A percentile compares a stretch with the other conserved stretches of the same genome.
phyloP scores from a whole-genome alignment of 2,329 filamentous ascomycete species.

The Raffaelea ambrosiae region DNA sequence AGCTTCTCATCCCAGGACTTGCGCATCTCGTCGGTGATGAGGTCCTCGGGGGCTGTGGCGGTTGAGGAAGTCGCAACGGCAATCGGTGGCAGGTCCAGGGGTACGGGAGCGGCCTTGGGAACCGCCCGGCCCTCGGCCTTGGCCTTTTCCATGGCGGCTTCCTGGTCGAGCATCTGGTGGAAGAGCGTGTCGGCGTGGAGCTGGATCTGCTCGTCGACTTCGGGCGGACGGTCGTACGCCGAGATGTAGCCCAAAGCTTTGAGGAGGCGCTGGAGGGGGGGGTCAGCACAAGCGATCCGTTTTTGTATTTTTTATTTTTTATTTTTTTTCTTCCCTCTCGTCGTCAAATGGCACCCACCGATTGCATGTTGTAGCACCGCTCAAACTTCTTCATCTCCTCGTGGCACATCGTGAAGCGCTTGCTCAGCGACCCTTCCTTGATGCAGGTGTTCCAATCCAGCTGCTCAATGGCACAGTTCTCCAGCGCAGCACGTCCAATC shows the following conservation, averaged over 20 bases:
- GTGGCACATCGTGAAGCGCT: slow-evolving; percentile 71
- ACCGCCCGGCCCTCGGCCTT: slow-evolving; percentile 50
- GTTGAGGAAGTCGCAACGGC: slow-evolving; percentile 1
- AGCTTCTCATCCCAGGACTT: slow-evolving; percentile 45
- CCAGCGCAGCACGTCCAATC: slow-evolving; percentile 74
- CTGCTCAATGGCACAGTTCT: slow-evolving; percentile 89
- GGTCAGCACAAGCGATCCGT: no score
- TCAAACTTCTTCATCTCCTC: slow-evolving; percentile 71
- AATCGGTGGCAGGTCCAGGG: slow-evolving; percentile 45
- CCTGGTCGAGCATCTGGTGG: slow-evolving; percentile 77
- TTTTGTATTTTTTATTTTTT: no score
- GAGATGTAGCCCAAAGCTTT: slow-evolving; percentile 83
- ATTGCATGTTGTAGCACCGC: slow-evolving; percentile 83
- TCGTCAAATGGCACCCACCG: slow-evolving; percentile 36
- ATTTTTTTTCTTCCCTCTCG: no score
- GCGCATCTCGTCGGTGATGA: slow-evolving; percentile 39
- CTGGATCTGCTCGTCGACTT: slow-evolving; percentile 80
- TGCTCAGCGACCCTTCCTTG: slow-evolving; percentile 56
- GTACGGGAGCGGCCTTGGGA: slow-evolving; percentile 33
- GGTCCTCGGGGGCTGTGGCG: slow-evolving; percentile 4
- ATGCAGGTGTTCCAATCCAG: slow-evolving; percentile 78
- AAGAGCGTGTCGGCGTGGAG: slow-evolving; percentile 92
- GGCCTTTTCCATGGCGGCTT: slow-evolving; percentile 63
- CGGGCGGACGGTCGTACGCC: slow-evolving; percentile 52
- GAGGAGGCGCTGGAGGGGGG: slow-evolving; percentile 62